Evolutionary conservation across 2,329 filamentous ascomycete species (phyloP).

Genomic region (Fusarium goolgardi): DNA sequence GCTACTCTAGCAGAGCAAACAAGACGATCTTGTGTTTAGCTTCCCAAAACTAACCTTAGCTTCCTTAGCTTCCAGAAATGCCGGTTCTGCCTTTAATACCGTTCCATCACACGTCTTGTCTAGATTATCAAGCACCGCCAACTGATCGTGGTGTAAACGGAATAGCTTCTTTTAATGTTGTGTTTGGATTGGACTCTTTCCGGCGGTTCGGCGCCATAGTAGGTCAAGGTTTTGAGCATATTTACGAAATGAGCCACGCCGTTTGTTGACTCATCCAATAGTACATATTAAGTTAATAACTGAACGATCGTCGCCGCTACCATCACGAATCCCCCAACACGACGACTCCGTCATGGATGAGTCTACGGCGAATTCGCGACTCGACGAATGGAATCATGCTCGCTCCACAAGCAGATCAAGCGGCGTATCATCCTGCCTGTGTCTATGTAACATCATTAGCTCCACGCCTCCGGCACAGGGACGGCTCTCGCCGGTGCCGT

Average conservation of each 20-base stretch:
- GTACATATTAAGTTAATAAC: background rate
- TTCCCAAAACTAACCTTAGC: slow-evolving; percentile 1
- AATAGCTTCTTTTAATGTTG: slow-evolving; percentile 9
- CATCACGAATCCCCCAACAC: background rate
- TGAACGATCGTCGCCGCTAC: background rate
- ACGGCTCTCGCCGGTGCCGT: slow-evolving; percentile 24
- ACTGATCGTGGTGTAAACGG: background rate
- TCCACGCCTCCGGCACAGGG: slow-evolving; percentile 2
- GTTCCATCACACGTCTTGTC: slow-evolving; percentile 6
- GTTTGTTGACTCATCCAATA: slow-evolving; percentile 11
- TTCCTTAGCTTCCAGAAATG: too few species aligned
- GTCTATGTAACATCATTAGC: slow-evolving; percentile 3
- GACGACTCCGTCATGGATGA: background rate
- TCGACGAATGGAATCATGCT: slow-evolving; percentile 23
- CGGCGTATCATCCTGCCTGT: background rate
- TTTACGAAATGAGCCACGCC: background rate
- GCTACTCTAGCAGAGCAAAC: slow-evolving; percentile 4
- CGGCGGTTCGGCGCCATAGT: slow-evolving; percentile 10
- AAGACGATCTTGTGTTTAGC: slow-evolving; percentile 1
- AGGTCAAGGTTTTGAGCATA: slow-evolving; percentile 22
- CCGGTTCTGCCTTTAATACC: background rate
- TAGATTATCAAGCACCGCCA: slow-evolving; percentile 3
- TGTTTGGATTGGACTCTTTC: background rate
- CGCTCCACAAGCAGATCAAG: slow-evolving; percentile 1
- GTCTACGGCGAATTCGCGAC: slow-evolving; percentile 5